phyloP scores from a whole-genome alignment of 2,329 filamentous ascomycete genomes.

The Ceratocystis albifundus region DNA sequence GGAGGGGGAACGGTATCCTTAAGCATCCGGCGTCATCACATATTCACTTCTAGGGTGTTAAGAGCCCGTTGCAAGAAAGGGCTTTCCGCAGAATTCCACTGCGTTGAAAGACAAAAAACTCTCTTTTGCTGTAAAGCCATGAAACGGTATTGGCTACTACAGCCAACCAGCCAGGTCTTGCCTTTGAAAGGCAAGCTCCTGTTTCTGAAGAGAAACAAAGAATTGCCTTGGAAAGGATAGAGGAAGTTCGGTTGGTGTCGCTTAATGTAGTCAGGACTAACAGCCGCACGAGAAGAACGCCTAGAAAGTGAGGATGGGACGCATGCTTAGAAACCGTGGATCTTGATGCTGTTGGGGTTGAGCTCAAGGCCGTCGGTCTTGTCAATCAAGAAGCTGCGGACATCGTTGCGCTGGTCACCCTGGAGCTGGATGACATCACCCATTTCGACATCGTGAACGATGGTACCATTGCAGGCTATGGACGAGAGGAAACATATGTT shows the following conservation, averaged over 20 bases:
- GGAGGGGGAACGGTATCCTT: background rate
- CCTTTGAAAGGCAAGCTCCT: background rate
- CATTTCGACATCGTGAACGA: slow-evolving; percentile 91
- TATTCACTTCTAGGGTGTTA: too few relatives aligned
- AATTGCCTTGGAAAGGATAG: background rate
- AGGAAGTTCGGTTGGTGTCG: background rate
- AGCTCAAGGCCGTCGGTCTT: slow-evolving; percentile 91
- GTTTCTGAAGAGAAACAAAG: too few relatives aligned
- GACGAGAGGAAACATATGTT: slow-evolving; percentile 6
- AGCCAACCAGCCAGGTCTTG: background rate
- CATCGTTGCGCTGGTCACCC: slow-evolving; percentile 97
- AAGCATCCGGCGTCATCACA: too few relatives aligned
- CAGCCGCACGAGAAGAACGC: slow-evolving; percentile 6
- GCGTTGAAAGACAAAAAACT: slow-evolving; percentile 18
- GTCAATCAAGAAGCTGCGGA: slow-evolving; percentile 92
- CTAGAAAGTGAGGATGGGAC: slow-evolving; percentile 9
- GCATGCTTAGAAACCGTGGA: slow-evolving; percentile 43
- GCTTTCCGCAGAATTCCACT: slow-evolving; percentile 21
- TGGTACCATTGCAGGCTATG: slow-evolving; percentile 97
- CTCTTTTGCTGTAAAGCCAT: slow-evolving; percentile 9
- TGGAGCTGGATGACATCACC: slow-evolving; percentile 99
- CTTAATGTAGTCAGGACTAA: slow-evolving; percentile 18
- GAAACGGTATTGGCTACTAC: background rate
- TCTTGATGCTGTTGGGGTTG: slow-evolving; percentile 95
- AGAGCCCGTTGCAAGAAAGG: slow-evolving; percentile 15